Percentiles rank a stretch among this genome's conserved stretches.
Evolutionary conservation across 257 asterid species (phyloP).

Genomic region (Petunia axillaris): DNA sequence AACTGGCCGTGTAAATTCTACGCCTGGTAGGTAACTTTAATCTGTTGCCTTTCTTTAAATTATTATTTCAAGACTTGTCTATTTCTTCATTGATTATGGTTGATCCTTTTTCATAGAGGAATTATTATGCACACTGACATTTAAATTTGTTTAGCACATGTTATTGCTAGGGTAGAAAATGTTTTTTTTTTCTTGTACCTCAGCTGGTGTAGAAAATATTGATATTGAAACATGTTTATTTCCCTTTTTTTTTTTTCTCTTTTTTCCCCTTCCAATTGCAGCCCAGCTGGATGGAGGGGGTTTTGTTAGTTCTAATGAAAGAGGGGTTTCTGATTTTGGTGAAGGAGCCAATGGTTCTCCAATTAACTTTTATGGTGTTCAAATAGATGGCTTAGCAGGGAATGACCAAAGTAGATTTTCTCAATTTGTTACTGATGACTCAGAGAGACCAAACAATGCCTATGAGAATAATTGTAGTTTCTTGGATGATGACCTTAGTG

Average conservation of each 20-base stretch:
- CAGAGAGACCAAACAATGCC: not conserved
- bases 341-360: not conserved
- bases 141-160: no score
- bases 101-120: no score
- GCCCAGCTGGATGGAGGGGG: not conserved
- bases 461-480: not conserved
- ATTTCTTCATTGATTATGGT: not conserved
- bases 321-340: not conserved
- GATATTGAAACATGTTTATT: no score
- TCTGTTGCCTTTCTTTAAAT: not conserved
- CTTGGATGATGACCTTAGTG: conserved; percentile 16
- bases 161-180: no score
- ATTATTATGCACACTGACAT: no score
- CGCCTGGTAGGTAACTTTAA: not conserved
- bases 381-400: conserved; percentile 3
- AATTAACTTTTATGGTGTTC: not conserved
- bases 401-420: not conserved
- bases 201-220: not conserved
- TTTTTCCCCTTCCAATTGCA: not conserved
- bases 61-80: not conserved
- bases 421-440: not conserved
- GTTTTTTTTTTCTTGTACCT: no score
- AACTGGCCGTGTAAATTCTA: not conserved
- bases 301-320: not conserved
- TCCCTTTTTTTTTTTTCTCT: not conserved